Base-by-base conservation (phyloP, 257 asterid genomes). In the Primulina tabacum region DNA sequence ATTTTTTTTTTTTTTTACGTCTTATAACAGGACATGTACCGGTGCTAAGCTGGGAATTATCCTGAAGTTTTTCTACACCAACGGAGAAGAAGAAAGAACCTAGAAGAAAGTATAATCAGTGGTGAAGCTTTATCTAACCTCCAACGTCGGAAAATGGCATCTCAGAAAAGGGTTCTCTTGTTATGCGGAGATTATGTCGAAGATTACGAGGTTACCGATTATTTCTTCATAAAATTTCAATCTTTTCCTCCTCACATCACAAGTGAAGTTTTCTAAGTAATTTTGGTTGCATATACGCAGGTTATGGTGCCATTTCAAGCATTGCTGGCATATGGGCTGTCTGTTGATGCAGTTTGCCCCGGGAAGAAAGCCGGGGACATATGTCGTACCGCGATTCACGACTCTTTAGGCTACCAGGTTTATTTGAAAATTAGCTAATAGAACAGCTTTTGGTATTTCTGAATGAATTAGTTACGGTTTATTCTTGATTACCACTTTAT, bases 271-370 rank as follows among this genome's bases (percentile, higher is more conserved):
- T 70, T 33, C 33, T 62, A 43, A 59, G 32, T 3, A 52, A 60
- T 68, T 30, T 12, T 21, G 68, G 34, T 64, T 73, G 18, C 60
- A 10, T 35, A 58, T 65, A 21, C 8, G 21, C 76, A 92, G 98
- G 94, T 82, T 72, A 93, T 90, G 99, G 96, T 90, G 67, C 99
- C 99, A 26, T 90, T 90, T 80, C 99, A 93, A 86, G 96, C 96
- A 2, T 72, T 93, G 72, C 80, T 79, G 72, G 99, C 97, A 3
- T 93, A 86, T 78, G 99, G 99, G 34, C 77, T 93, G 58, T 72
- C 90, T 4, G 99, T 93, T 24, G 96, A 93, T 79, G 95, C 95
- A 5, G 95, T 90, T 77, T 90, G 96, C 79, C 99, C 97, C 37
- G 96, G 96, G 2, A 93, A 93, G 85, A 93, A 86, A 80, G 80